phyloP scores from a whole-genome alignment of 2,329 filamentous ascomycete genomes.

The Talaromyces verruculosus region DNA sequence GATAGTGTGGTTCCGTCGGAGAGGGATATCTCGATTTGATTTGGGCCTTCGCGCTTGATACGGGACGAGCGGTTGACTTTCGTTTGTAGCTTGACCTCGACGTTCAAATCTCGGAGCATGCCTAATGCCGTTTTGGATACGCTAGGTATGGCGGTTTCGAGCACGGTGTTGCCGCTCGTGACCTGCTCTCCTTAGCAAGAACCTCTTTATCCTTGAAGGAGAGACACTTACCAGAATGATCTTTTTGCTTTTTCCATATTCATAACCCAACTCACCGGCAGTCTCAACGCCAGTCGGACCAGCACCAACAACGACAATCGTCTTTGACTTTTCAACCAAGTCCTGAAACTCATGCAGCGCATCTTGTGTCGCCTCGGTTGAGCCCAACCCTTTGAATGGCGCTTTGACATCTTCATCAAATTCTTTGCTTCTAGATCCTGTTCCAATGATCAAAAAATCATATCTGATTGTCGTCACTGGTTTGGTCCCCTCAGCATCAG shows the following conservation, averaged over 20 bases:
- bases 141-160: slow-evolving; percentile 9
- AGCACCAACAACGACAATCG: slow-evolving; percentile 16
- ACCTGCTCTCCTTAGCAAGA: slow-evolving; percentile 2
- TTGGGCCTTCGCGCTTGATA: not conserved
- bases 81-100: slow-evolving; percentile 14
- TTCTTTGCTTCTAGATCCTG: slow-evolving; percentile 14
- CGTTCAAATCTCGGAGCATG: slow-evolving; percentile 13
- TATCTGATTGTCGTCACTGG: not conserved
- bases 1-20: slow-evolving; percentile 13
- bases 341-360: slow-evolving; percentile 14
- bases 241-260: slow-evolving; percentile 15
- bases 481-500: not conserved
- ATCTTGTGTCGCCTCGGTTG: slow-evolving; percentile 18
- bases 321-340: slow-evolving; percentile 13
- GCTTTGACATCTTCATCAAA: not conserved
- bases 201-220: not conserved
- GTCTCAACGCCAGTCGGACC: slow-evolving; percentile 19
- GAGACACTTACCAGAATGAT: slow-evolving; percentile 11
- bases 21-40: slow-evolving; percentile 13
- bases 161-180: slow-evolving; percentile 14
- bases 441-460: slow-evolving; percentile 17
- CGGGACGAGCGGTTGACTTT: slow-evolving; percentile 10
- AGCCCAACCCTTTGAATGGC: slow-evolving; percentile 16
- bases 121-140: slow-evolving; percentile 18
- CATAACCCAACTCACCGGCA: slow-evolving; percentile 17